phyloP scores from a whole-genome alignment of 2,329 filamentous ascomycete species.

The Huntiella moniliformis region DNA sequence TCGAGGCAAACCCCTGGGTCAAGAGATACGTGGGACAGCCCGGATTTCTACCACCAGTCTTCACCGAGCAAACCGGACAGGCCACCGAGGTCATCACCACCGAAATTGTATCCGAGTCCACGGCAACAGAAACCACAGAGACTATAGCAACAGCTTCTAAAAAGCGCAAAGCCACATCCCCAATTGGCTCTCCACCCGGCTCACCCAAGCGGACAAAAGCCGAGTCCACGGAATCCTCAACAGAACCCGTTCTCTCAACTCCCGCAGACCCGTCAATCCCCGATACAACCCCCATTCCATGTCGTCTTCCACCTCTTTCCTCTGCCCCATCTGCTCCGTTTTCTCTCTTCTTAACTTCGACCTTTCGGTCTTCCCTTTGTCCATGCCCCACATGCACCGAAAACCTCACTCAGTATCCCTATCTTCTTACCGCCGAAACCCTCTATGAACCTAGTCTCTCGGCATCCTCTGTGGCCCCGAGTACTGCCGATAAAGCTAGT shows the following conservation, averaged over 20 bases:
- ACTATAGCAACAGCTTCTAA: conserved; percentile 21
- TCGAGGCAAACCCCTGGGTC: conserved; percentile 78
- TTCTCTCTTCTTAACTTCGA: conserved; percentile 63
- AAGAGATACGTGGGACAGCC: conserved; percentile 64
- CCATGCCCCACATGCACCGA: conserved; percentile 67
- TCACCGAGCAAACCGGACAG: conserved; percentile 17
- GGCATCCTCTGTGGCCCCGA: conserved; percentile 36
- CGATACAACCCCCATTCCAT: conserved; percentile 19
- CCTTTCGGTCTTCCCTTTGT: conserved; percentile 70
- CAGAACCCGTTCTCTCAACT: not conserved
- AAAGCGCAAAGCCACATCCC: conserved; percentile 48
- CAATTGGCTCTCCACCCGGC: conserved; percentile 18
- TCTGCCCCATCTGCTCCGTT: conserved; percentile 36
- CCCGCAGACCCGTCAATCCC: not conserved
- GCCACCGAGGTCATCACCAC: conserved; percentile 12
- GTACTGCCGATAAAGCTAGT: conserved; percentile 55
- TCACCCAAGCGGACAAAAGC: conserved; percentile 29
- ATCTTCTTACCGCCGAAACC: conserved; percentile 87
- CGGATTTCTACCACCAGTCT: conserved; percentile 64
- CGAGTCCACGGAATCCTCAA: conserved; percentile 17
- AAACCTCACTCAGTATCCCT: conserved; percentile 47
- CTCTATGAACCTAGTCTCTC: conserved; percentile 84
- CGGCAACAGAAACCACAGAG: not conserved
- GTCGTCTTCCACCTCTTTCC: conserved; percentile 41
- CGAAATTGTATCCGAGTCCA: not conserved